Conservation (phyloP, 768 basidiomycete genomes). For the Collybia mongolica region DNA sequence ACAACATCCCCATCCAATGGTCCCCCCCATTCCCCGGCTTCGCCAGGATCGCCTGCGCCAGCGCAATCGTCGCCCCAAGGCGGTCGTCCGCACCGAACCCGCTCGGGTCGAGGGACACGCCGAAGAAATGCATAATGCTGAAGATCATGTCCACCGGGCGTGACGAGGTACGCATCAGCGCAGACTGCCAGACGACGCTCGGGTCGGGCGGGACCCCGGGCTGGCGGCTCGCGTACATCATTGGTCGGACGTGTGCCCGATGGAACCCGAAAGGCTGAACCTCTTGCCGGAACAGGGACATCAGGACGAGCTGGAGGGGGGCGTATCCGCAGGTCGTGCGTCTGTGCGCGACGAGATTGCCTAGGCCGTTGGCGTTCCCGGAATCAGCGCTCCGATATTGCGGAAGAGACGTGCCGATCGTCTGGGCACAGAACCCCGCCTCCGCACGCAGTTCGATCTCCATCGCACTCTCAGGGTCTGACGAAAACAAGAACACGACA, state of each 20-base stretch:
- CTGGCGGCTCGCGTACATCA: no score
- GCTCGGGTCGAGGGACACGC: background rate
- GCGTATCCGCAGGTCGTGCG: no score
- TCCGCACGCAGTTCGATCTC: no score
- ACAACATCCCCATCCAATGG: constrained; percentile 1
- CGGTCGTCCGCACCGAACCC: background rate
- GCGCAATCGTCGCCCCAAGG: constrained; percentile 2
- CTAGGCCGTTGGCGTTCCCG: no score
- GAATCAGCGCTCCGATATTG: no score
- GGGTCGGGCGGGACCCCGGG: no score
- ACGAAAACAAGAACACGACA: background rate
- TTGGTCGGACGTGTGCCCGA: no score
- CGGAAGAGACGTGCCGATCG: background rate
- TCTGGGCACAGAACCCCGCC: background rate
- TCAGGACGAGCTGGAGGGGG: no score
- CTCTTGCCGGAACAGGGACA: no score
- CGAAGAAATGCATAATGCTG: constrained; percentile 3
- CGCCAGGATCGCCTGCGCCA: background rate
- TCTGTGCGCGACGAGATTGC: no score
- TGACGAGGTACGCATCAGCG: constrained; percentile 1
- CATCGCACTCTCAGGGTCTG: no score
- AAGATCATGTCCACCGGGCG: constrained; percentile 1
- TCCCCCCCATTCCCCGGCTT: background rate
- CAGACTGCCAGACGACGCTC: background rate
- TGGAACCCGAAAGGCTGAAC: no score